Conservation (phyloP, 169 alveolate species). For the Besnoitia besnoiti region DNA sequence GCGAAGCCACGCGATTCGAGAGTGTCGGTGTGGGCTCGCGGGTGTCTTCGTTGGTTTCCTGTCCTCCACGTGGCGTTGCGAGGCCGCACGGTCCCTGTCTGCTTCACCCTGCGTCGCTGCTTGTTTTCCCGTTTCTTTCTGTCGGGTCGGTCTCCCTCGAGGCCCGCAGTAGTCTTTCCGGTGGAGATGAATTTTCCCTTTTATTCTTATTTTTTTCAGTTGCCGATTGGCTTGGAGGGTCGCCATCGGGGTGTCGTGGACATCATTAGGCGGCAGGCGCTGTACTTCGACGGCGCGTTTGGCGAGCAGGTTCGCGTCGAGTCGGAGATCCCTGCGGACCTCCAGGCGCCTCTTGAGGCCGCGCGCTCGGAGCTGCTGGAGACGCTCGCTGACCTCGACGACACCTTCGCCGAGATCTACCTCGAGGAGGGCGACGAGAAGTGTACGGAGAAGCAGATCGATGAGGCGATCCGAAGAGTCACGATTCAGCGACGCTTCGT, state of each 20-base stretch:
- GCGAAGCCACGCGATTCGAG: no score
- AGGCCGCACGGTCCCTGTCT: no score
- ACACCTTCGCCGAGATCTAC: conserved; percentile 90
- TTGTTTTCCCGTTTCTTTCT: background rate
- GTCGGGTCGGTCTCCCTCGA: background rate
- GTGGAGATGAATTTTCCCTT: no score
- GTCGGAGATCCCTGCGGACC: conserved; percentile 83
- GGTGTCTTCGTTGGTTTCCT: background rate
- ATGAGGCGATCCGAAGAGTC: conserved; percentile 70
- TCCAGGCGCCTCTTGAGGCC: conserved; percentile 51
- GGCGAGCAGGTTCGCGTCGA: conserved; percentile 81
- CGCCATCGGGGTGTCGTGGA: conserved; percentile 89
- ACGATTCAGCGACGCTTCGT: conserved; percentile 77
- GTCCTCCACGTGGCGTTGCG: no score
- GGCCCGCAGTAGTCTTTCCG: no score
- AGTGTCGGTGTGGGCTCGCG: no score
- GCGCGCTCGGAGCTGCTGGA: conserved; percentile 83
- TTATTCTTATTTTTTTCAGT: background rate
- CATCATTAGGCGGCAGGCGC: conserved; percentile 82
- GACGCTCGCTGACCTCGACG: conserved; percentile 92
- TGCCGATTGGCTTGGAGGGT: conserved; percentile 90
- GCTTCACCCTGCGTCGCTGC: background rate
- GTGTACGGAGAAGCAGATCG: conserved; percentile 1
- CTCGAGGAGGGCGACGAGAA: conserved; percentile 77
- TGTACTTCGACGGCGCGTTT: conserved; percentile 87